These are phyloP conservation scores for Zymoseptoria pseudotritici DNA, from an alignment of 2,329 filamentous ascomycete species.

Conservation along the genomic window DNA sequence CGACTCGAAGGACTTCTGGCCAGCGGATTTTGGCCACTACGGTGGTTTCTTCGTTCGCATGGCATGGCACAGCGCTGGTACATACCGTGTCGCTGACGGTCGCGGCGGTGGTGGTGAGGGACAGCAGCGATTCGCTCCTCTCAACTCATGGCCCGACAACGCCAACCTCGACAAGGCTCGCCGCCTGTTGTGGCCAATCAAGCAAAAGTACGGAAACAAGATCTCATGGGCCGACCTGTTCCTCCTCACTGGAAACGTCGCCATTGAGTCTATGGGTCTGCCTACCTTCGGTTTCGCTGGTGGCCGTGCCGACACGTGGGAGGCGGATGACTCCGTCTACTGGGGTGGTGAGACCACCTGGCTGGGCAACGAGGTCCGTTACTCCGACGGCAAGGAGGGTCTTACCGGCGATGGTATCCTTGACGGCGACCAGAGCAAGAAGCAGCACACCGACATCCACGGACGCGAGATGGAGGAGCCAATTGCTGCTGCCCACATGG, in stretches of 20 bases:
- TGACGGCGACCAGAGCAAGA: slow-evolving; percentile 36
- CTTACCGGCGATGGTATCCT: slow-evolving; percentile 36
- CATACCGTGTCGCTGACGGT: slow-evolving; percentile 67
- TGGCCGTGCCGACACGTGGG: slow-evolving; percentile 65
- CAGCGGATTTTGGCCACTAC: slow-evolving; percentile 74
- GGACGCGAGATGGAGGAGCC: slow-evolving; percentile 60
- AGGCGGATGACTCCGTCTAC: slow-evolving; percentile 68
- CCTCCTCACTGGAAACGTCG: slow-evolving; percentile 66
- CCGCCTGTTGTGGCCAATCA: slow-evolving; percentile 71
- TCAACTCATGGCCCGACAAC: slow-evolving; percentile 79
- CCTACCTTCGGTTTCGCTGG: slow-evolving; percentile 66
- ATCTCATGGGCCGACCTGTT: slow-evolving; percentile 73
- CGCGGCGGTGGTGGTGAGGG: slow-evolving; percentile 64
- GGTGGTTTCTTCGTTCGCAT: slow-evolving; percentile 73
- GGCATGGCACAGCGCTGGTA: slow-evolving; percentile 75
- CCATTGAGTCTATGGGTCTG: slow-evolving; percentile 69
- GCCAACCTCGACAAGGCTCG: slow-evolving; percentile 72
- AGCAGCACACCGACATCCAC: slow-evolving; percentile 41
- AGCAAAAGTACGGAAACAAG: slow-evolving; percentile 78
- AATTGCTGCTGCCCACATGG: slow-evolving; percentile 63
- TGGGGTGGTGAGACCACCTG: slow-evolving; percentile 71
- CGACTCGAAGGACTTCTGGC: slow-evolving; percentile 74
- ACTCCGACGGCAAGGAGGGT: slow-evolving; percentile 47
- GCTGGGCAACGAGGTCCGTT: slow-evolving; percentile 67
- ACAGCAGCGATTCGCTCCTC: slow-evolving; percentile 71